Conservation (phyloP, 2,329 filamentous ascomycete genomes). For the Graphilbum fragrans region DNA sequence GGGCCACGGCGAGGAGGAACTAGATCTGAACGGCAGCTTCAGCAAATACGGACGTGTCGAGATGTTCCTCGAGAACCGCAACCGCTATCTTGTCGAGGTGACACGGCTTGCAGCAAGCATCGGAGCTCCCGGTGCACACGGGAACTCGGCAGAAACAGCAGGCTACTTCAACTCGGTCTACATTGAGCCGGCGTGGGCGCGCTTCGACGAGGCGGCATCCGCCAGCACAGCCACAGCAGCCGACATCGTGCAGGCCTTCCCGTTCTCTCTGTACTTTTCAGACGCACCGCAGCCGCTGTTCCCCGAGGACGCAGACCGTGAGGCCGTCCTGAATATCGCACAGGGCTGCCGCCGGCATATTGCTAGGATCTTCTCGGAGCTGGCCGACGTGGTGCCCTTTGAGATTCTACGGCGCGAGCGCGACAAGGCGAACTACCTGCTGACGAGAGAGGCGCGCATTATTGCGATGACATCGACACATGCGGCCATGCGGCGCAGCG, state of each 20-base stretch:
- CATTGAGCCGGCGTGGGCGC: conserved; percentile 75
- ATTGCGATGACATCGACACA: conserved; percentile 98
- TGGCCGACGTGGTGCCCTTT: conserved; percentile 89
- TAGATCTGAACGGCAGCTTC: conserved; percentile 76
- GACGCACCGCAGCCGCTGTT: conserved; percentile 83
- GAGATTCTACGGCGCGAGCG: conserved; percentile 81
- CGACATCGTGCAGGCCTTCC: conserved; percentile 63
- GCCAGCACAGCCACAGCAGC: conserved; percentile 42
- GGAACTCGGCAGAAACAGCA: conserved; percentile 90
- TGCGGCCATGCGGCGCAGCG: conserved; percentile 82
- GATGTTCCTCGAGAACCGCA: conserved; percentile 82
- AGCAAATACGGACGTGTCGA: conserved; percentile 93
- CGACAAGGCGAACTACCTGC: conserved; percentile 91
- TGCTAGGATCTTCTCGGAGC: conserved; percentile 76
- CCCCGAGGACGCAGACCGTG: conserved; percentile 49
- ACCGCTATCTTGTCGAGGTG: conserved; percentile 69
- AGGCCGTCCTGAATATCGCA: conserved; percentile 61
- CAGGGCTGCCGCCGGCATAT: conserved; percentile 83
- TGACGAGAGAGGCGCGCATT: conserved; percentile 92
- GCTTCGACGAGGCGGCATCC: conserved; percentile 58
- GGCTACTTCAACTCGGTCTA: conserved; percentile 95
- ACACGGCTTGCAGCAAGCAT: conserved; percentile 76
- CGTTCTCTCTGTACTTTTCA: conserved; percentile 79
- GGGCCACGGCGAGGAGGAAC: conserved; percentile 89
- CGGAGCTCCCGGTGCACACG: conserved; percentile 82